phyloP scores from a whole-genome alignment of 208 protist genomes.

The Leishmania lainsoni region DNA sequence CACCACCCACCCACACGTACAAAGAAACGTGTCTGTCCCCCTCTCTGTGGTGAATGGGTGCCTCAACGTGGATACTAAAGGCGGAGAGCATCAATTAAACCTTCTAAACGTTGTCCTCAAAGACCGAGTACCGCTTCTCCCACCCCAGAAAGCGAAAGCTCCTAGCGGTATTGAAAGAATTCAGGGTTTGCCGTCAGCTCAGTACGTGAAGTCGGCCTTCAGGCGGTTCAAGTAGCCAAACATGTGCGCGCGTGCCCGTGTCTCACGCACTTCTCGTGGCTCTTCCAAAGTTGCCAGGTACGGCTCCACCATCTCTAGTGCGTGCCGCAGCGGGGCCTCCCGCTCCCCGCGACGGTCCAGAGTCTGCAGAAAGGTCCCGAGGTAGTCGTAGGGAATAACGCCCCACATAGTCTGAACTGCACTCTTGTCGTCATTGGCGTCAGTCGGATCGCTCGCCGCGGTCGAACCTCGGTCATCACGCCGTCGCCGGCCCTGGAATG shows the following conservation, averaged over 20 bases:
- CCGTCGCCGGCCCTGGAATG: neutral
- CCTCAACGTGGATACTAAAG: too few species aligned
- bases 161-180: neutral
- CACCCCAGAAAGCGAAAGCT: neutral
- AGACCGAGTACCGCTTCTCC: too few species aligned
- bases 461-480: neutral
- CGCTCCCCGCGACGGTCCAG: slow-evolving; percentile 70
- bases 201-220: slow-evolving; percentile 42
- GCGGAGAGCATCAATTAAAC: too few species aligned
- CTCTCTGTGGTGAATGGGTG: too few species aligned
- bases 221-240: slow-evolving; percentile 84
- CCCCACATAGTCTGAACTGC: slow-evolving; percentile 62
- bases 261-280: slow-evolving; percentile 47
- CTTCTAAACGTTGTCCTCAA: too few species aligned
- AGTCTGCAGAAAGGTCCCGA: slow-evolving; percentile 54
- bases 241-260: slow-evolving; percentile 64
- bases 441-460: neutral
- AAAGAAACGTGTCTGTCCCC: too few species aligned
- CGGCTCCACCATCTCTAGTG: slow-evolving; percentile 48
- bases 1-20: too few species aligned
- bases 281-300: slow-evolving; percentile 53
- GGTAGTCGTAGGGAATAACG: slow-evolving; percentile 55
- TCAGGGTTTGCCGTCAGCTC: neutral
- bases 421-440: neutral
- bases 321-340: slow-evolving; percentile 59